Percentiles rank a stretch among this genome's conserved stretches.
phyloP scores from a whole-genome alignment of 257 asterid species.

The Solanum pimpinellifolium region DNA sequence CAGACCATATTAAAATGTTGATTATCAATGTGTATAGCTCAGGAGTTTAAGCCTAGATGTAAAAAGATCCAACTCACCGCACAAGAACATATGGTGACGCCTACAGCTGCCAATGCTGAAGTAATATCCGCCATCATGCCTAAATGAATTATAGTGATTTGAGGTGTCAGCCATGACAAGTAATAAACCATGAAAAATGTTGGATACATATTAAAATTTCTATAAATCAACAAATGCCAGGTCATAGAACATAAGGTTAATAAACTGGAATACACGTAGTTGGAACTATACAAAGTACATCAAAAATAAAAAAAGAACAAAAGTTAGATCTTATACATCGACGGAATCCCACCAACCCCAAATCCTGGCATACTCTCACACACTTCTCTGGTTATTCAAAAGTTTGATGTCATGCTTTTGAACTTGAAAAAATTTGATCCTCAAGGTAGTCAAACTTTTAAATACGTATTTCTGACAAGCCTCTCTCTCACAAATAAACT shows the following conservation, averaged over 20 bases:
- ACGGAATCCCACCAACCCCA: background rate
- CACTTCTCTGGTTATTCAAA: background rate
- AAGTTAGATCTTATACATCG: too few relatives aligned
- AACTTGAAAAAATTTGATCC: background rate
- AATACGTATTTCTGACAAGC: background rate
- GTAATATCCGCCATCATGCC: constrained; percentile 93
- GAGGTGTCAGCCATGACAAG: background rate
- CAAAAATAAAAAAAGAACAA: background rate
- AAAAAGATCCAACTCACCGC: constrained; percentile 43
- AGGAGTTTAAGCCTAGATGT: background rate
- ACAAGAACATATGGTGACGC: constrained; percentile 72
- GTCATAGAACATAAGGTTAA: background rate
- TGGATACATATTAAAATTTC: background rate
- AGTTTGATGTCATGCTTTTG: background rate
- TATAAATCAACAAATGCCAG: background rate
- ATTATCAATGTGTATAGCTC: background rate
- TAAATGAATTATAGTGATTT: constrained; percentile 2
- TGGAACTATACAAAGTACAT: background rate
- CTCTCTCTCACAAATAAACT: background rate
- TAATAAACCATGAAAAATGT: background rate
- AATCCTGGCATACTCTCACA: background rate
- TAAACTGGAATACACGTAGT: background rate
- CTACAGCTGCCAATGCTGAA: constrained; percentile 64
- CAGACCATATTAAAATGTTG: background rate
- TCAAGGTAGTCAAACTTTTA: background rate